A percentile compares a stretch with the other conserved stretches of the same genome.
phyloP scores from a whole-genome alignment of 495 filamentous ascomycete genomes.

The Podospora sp. region DNA sequence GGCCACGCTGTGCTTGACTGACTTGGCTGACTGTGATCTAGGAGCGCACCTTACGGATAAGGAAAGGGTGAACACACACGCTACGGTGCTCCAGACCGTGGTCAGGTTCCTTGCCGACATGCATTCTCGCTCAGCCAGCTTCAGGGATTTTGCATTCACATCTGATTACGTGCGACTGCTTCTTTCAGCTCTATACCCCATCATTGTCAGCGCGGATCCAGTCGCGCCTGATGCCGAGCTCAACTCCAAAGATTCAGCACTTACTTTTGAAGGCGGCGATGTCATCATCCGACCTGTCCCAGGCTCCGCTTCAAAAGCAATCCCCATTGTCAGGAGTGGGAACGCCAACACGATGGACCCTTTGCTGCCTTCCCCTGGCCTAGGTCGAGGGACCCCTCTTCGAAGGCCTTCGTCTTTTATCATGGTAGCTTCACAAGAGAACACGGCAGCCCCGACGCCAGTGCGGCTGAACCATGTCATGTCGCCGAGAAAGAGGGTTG shows the following conservation, averaged over 20 bases:
- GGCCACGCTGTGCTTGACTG: conserved; percentile 16
- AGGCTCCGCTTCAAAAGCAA: conserved; percentile 48
- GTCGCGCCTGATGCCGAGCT: conserved; percentile 82
- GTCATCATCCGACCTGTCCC: conserved; percentile 77
- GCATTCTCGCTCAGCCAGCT: conserved; percentile 69
- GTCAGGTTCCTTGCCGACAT: conserved; percentile 78
- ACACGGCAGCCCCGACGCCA: conserved; percentile 55
- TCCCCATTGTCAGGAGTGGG: conserved; percentile 72
- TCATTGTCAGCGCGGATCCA: conserved; percentile 79
- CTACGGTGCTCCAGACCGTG: conserved; percentile 66
- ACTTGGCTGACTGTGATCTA: conserved; percentile 31
- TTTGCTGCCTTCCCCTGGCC: conserved; percentile 38
- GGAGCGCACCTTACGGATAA: conserved; percentile 42
- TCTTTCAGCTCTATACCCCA: conserved; percentile 77
- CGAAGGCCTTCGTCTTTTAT: conserved; percentile 87
- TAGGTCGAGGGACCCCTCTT: conserved; percentile 57
- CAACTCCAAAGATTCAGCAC: conserved; percentile 71
- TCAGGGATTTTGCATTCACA: conserved; percentile 76
- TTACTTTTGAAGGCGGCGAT: conserved; percentile 85
- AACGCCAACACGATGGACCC: conserved; percentile 55
- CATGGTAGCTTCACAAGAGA: conserved; percentile 72
- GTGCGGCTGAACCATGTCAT: conserved; percentile 64
- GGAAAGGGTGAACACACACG: conserved; percentile 54
- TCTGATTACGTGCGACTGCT: conserved; percentile 80
- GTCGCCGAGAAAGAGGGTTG: conserved; percentile 56